Evolutionary conservation across 2,329 filamentous ascomycete genomes (phyloP), one percentile per base, ranked within the genome.

Genomic region (Fusarium globosum): DNA sequence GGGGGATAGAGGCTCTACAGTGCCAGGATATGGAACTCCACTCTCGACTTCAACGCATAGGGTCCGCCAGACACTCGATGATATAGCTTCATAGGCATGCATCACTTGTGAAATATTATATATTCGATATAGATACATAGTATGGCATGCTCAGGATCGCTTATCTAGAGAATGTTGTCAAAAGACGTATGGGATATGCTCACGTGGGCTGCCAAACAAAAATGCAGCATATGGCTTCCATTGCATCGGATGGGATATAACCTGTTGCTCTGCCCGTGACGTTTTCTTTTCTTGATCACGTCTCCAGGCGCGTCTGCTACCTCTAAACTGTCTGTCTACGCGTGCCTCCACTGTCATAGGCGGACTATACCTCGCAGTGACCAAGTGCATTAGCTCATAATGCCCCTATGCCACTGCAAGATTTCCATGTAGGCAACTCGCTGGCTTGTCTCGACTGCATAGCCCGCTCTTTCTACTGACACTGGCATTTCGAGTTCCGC

Each of bases 181-280:
- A 18, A 21, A 39, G 18, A 28, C 26, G 11, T 30, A 13, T 26
- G 36, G 21, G 52, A 21, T 26, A 30, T 65, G 67, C 42, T 59
- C 67, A 69, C 52, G 67, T 69, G 67, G 67, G 7, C 38, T 43
- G 35, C 67, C 66, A 70, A 69, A 70, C 59, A 65, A 53, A 30
- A 48, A 39, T 11, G 15, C 15, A 28, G 52, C 69, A 14, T 33
- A 20, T 69, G 59, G 33, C 18, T 65, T 58, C 23, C 21, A 33
- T 52, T 67, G 53, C 39, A 43, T 42, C 16, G 46, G 62, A 68
- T 43, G 56, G 23, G 48, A 58, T 65, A 56, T 38, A 33, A 45
- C 35, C 39, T 59, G 41, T 39, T 53, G 26, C 41, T 70, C 28
- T 65, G 26, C 23, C 42, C 46, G 52, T 60, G 59, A 69, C 67